Percentiles rank a stretch among this genome's conserved stretches.
Conservation (phyloP, 208 protist species). For the Trichomonas vaginalis region DNA sequence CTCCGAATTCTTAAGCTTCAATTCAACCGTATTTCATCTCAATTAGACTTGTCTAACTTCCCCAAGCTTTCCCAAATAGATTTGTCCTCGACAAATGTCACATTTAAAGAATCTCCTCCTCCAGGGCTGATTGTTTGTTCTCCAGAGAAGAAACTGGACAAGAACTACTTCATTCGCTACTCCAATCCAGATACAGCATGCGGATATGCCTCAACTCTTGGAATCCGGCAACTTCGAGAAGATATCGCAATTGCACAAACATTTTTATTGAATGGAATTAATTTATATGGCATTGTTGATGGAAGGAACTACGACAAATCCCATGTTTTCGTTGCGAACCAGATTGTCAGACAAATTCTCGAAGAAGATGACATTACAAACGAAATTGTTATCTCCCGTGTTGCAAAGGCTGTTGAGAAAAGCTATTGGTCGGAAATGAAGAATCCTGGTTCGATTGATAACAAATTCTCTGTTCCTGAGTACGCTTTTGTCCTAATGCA, state of each 20-base stretch:
- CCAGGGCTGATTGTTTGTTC: background rate
- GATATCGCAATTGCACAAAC: background rate
- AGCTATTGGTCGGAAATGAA: background rate
- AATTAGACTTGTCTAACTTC: background rate
- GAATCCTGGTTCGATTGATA: background rate
- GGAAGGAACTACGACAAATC: background rate
- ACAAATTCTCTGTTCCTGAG: background rate
- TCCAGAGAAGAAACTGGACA: background rate
- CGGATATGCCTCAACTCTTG: background rate
- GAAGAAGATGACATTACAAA: background rate
- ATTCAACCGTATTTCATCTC: background rate
- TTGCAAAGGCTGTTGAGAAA: background rate
- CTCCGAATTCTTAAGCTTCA: background rate
- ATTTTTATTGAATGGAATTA: background rate
- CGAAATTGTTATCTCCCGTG: background rate
- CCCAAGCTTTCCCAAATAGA: background rate
- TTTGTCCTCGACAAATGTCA: background rate
- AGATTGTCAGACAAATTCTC: background rate
- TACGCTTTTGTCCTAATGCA: background rate
- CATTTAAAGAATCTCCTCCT: background rate
- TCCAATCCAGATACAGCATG: background rate
- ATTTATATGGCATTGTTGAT: background rate
- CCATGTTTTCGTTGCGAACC: background rate
- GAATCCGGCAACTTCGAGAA: background rate
- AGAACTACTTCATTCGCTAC: background rate